A percentile compares a stretch with the other conserved stretches of the same genome.
Conservation (phyloP, 2,329 filamentous ascomycete species). For the Trichophaea hybrida region DNA sequence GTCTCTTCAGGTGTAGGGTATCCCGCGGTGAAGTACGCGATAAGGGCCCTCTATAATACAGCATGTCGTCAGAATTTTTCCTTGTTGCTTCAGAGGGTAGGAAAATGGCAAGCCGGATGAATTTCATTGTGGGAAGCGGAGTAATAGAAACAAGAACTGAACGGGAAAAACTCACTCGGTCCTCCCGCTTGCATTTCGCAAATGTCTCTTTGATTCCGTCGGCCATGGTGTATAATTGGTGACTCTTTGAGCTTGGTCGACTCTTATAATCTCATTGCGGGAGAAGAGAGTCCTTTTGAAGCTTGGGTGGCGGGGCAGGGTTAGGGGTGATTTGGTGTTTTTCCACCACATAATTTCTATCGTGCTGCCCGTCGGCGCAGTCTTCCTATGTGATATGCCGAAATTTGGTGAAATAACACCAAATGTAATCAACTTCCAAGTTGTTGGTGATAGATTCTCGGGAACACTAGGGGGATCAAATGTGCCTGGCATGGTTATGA, state of each 20-base stretch:
- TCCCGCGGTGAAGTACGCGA: slow-evolving; percentile 92
- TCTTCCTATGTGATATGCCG: background rate
- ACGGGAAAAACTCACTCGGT: slow-evolving; percentile 28
- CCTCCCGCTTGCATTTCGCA: slow-evolving; percentile 43
- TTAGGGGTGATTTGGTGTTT: slow-evolving; percentile 6
- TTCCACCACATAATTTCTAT: background rate
- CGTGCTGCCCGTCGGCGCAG: background rate
- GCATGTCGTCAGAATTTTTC: background rate
- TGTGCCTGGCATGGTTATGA: background rate
- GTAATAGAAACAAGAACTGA: background rate
- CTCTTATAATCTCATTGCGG: background rate
- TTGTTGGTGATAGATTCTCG: background rate
- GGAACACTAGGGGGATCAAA: background rate
- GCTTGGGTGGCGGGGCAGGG: background rate
- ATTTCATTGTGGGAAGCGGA: background rate
- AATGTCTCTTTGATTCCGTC: slow-evolving; percentile 44
- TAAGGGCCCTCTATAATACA: slow-evolving; percentile 54
- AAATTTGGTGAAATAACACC: slow-evolving; percentile 16
- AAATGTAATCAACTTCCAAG: background rate
- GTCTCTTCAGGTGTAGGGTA: slow-evolving; percentile 74
- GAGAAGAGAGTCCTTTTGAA: background rate
- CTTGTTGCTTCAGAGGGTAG: background rate
- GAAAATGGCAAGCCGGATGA: background rate
- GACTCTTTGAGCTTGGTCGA: background rate
- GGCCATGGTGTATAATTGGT: slow-evolving; percentile 11